Evolutionary conservation across 2,329 filamentous ascomycete genomes (phyloP), one percentile per base, ranked within the genome.

Genomic region (Cytospora chrysosperma): DNA sequence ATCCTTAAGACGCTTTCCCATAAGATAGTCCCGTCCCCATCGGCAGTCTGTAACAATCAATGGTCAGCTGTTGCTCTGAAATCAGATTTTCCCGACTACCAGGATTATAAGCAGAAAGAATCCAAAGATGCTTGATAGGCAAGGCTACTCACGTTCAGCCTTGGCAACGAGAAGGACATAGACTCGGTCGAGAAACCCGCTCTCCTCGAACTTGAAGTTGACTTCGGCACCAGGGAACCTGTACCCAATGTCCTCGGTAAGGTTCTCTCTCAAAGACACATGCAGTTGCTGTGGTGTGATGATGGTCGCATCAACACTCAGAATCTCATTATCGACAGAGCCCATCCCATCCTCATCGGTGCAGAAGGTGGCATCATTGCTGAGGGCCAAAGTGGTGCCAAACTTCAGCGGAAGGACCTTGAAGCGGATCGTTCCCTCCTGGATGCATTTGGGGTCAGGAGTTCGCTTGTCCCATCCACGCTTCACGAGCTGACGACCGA

Each of bases 161-260:
- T 79, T 78, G 2, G 83, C 85, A 5, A 88, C 85, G 0, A 87
- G 75, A 1, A 88, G 74, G 27, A 84, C 76, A 68, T 86, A 87
- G 67, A 85, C 80, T 3, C 85, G 77, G 34, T 79, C 73, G 50
- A 78, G 76, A 55, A 82, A 76, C 1, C 76, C 76, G 56, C 83
- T 86, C 66, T 85, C 82, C 67, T 86, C 82, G 1, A 77, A 68
- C 28, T 76, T 73, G 70, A 87, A 80, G 43, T 75, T 69, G 15
- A 83, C 65, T 9, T 82, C 77, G 1, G 77, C 76, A 5, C 70
- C 72, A 0, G 81, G 79, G 56, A 83, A 84, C 1, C 79, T 69
- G 4, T 64, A 63, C 2, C 71, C 74, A 3, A 87, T 69, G 34
- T 79, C 75, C 2, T 70, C 72, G 2, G 70, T 69, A 10, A 87